A percentile compares a stretch with the other conserved stretches of the same genome.
These are phyloP conservation scores for Vaccinium macrocarpon DNA, from an alignment of 148 eudicot species.

Conservation along the genomic window DNA sequence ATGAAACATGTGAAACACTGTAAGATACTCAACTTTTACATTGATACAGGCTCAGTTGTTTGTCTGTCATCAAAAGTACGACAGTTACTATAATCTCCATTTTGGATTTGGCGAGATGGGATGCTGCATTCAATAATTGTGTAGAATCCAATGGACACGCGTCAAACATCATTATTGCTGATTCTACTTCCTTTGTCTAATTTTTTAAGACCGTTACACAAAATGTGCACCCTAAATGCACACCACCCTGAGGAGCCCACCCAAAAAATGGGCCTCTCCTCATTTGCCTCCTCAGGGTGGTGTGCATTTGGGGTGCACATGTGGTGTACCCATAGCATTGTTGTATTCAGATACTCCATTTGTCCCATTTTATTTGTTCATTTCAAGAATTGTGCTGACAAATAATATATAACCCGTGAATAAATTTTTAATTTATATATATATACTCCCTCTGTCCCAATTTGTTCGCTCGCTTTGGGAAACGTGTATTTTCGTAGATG, in stretches of 20 bases:
- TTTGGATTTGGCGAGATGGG: neutral
- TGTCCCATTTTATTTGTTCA: neutral
- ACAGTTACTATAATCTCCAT: constrained; percentile 8
- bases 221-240: no score
- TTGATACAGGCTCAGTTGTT: neutral
- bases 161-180: neutral
- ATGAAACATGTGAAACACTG: neutral
- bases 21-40: neutral
- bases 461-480: no score
- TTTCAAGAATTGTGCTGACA: neutral
- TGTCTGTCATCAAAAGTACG: neutral
- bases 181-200: neutral
- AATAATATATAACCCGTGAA: neutral
- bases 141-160: neutral
- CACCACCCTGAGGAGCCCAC: no score
- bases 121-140: neutral
- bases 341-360: neutral
- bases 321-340: no score
- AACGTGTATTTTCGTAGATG: no score
- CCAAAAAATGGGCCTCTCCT: no score
- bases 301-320: no score
- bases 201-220: neutral
- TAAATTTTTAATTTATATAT: neutral
- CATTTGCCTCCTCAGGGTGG: no score
- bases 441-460: no score